Evolutionary conservation across 148 eudicot species (phyloP), one percentile per base, ranked within the genome.

Genomic region (Polygonum maritimum): DNA sequence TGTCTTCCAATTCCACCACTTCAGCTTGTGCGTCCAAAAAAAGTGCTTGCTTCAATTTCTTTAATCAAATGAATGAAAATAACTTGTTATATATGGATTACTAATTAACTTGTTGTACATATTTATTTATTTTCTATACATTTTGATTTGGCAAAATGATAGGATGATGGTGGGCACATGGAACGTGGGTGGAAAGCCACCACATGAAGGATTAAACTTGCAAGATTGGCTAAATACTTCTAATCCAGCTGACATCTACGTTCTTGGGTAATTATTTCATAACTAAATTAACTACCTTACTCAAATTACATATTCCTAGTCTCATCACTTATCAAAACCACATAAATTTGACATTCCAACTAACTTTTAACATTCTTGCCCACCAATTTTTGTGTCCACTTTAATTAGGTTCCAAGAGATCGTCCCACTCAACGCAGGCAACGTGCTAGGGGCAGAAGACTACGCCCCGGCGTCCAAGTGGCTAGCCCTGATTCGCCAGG

Each of bases 111-210:
- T 26, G 31, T 52, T 13, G n/a, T 13, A 51, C n/a, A 51, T 54
- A n/a, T 5, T 7, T n/a, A 54, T 16, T 54, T 9, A 26, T 58
- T 21, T 2, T 7, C 4, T 10, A 11, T 67, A 9, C 16, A 31
- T 67, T 22, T 67, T 39, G 31, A 19, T 41, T 16, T 39, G 54
- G 57, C 9, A 39, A 39, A 18, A 49, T 63, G 71, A 36, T 49
- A 90, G 91, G 86, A 90, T 88, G 91, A 82, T 85, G 48, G 91
- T 90, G 76, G 91, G 91, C 76, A 90, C 94, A 77, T 90, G 94
- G 94, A 90, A 90, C 55, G 94, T 90, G 21, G 94, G 94, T 71
- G 94, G 94, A 44, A 88, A 85, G 45, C 79, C 91, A 15, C 94
- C 94, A n/a, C 73, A 88, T 35, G 81, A 81, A 47, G 88, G 71